Conservation (phyloP, 78 protist species). For the Goniomonas avonlea region DNA sequence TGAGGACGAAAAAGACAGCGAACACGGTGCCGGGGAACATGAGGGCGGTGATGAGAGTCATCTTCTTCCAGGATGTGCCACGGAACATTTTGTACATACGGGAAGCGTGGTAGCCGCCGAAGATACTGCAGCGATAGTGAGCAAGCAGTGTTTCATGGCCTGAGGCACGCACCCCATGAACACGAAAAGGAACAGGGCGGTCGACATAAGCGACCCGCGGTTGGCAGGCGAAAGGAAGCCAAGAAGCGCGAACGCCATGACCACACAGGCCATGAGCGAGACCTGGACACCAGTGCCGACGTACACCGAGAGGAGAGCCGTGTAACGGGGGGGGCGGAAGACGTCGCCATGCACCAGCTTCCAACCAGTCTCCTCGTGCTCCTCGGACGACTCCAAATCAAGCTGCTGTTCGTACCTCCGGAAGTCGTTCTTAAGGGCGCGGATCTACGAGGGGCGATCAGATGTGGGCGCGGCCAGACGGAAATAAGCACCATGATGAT, state of each 20-base stretch:
- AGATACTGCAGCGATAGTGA: background rate
- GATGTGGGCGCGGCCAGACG: background rate
- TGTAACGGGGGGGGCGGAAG: constrained; percentile 81
- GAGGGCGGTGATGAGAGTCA: constrained; percentile 33
- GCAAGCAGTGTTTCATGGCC: too few relatives aligned
- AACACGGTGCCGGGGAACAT: constrained; percentile 57
- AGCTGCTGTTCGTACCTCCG: background rate
- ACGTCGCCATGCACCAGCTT: constrained; percentile 93
- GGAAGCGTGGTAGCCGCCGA: constrained; percentile 80
- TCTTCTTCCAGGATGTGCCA: constrained; percentile 72
- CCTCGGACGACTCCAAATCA: constrained; percentile 64
- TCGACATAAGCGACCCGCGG: constrained; percentile 78
- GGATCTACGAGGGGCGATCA: background rate
- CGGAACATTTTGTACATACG: constrained; percentile 66
- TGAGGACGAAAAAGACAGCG: constrained; percentile 62
- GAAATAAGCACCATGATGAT: constrained; percentile 18
- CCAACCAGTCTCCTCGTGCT: constrained; percentile 73
- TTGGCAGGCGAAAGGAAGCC: constrained; percentile 95
- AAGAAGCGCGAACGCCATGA: constrained; percentile 73
- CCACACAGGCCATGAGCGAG: constrained; percentile 37
- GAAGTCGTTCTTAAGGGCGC: background rate
- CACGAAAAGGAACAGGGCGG: constrained; percentile 78
- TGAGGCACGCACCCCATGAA: constrained; percentile 57
- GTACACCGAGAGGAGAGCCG: constrained; percentile 34
- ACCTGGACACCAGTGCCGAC: constrained; percentile 83